These are phyloP conservation scores for Kockiozyma suomiensis DNA, from an alignment of 805 yeast genomes.

Conservation along the genomic window DNA sequence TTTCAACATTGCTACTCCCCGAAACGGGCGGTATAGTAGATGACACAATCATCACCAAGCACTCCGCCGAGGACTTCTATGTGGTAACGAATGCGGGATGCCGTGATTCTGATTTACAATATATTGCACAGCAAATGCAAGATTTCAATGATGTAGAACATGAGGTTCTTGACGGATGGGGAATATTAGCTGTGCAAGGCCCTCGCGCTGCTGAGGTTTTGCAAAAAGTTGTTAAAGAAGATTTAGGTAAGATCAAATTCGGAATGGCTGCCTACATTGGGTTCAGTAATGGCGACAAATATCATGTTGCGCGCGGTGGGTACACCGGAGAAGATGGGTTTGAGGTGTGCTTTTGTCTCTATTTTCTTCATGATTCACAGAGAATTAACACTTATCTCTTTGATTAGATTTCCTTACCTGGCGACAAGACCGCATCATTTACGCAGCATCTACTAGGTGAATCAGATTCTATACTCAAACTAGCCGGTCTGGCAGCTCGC, in stretches of 20 bases:
- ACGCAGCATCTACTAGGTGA: slow-evolving; percentile 61
- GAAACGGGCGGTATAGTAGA: slow-evolving; percentile 88
- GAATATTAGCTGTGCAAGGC: slow-evolving; percentile 90
- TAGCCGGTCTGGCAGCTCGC: slow-evolving; percentile 97
- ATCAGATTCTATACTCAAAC: slow-evolving; percentile 59
- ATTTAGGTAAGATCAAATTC: slow-evolving; percentile 66
- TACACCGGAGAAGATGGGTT: slow-evolving; percentile 99
- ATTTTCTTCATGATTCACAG: no score
- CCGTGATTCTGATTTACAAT: slow-evolving; percentile 73
- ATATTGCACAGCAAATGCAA: slow-evolving; percentile 54
- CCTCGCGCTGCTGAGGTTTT: slow-evolving; percentile 75
- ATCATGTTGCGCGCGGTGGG: slow-evolving; percentile 89
- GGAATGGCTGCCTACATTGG: slow-evolving; percentile 50
- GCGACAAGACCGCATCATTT: slow-evolving; percentile 54
- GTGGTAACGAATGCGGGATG: slow-evolving; percentile 97
- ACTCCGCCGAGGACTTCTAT: slow-evolving; percentile 67
- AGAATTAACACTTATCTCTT: not conserved
- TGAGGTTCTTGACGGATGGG: slow-evolving; percentile 59
- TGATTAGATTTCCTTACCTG: slow-evolving; percentile 39
- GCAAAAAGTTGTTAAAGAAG: slow-evolving; percentile 61
- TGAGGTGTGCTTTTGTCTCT: slow-evolving; percentile 73
- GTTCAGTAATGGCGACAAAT: slow-evolving; percentile 40
- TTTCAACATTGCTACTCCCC: slow-evolving; percentile 68
- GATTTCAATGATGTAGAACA: slow-evolving; percentile 41
- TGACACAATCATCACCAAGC: slow-evolving; percentile 88